Conservation (phyloP, 495 filamentous ascomycete species). For the Staphylotrichum tortipilum region DNA sequence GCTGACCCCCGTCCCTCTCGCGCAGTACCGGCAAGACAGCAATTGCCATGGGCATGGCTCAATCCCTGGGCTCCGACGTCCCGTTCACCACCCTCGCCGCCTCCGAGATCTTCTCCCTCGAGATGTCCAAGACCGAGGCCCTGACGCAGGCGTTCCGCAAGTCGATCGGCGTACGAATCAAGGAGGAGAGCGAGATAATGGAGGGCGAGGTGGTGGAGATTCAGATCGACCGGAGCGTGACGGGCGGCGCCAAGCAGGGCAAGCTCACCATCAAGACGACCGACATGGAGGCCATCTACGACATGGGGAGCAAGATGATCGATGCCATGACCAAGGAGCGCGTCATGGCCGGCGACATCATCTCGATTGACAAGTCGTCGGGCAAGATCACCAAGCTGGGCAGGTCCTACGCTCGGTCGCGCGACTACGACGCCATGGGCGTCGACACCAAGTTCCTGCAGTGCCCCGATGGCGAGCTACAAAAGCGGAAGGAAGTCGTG, state of each 20-base stretch:
- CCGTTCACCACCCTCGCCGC: constrained; percentile 94
- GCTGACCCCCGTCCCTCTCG: neutral
- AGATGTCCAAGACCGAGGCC: constrained; percentile 98
- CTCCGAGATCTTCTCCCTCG: constrained; percentile 94
- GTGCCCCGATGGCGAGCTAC: constrained; percentile 96
- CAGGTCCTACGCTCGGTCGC: constrained; percentile 81
- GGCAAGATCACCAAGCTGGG: constrained; percentile 97
- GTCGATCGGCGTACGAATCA: constrained; percentile 92
- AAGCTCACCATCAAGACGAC: constrained; percentile 99
- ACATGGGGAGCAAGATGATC: constrained; percentile 99
- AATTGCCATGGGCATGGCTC: constrained; percentile 98
- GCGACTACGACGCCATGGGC: constrained; percentile 99
- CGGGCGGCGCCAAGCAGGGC: constrained; percentile 92
- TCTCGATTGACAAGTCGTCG: constrained; percentile 94
- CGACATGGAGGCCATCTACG: constrained; percentile 99
- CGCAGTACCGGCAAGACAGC: constrained; percentile 89
- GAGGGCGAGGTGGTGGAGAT: constrained; percentile 99
- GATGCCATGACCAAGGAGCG: constrained; percentile 98
- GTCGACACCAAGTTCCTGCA: constrained; percentile 96
- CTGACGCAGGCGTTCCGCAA: constrained; percentile 96
- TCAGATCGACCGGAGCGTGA: constrained; percentile 95
- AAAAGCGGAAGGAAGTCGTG: constrained; percentile 92
- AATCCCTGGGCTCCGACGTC: constrained; percentile 84
- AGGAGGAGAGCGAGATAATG: constrained; percentile 97
- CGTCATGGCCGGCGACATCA: constrained; percentile 95